Conservation (phyloP, 768 basidiomycete species). For the Suillus clintonianus region DNA sequence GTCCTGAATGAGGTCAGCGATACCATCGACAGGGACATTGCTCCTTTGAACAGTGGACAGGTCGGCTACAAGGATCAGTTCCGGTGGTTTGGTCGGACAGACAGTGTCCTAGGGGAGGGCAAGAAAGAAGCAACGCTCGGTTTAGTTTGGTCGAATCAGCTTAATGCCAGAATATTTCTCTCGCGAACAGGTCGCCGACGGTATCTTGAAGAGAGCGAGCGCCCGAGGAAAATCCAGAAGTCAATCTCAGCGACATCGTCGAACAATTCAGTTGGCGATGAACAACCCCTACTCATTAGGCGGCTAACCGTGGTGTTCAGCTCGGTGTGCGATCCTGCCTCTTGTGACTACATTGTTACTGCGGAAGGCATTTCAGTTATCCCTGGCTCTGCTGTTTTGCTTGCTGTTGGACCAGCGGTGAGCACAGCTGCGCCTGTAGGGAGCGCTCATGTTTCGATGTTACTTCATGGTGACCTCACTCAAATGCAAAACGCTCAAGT, state of each 20-base stretch:
- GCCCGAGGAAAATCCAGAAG: slow-evolving; percentile 23
- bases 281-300: slow-evolving; percentile 58
- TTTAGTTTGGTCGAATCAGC: slow-evolving; percentile 91
- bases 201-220: slow-evolving; percentile 44
- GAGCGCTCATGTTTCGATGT: neutral
- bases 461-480: neutral
- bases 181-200: slow-evolving; percentile 72
- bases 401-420: neutral
- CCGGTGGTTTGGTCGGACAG: slow-evolving; percentile 72
- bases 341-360: slow-evolving; percentile 77
- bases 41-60: slow-evolving; percentile 27
- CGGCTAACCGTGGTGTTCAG: slow-evolving; percentile 80
- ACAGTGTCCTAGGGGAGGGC: slow-evolving; percentile 56
- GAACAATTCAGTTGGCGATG: slow-evolving; percentile 24
- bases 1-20: slow-evolving; percentile 91
- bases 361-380: slow-evolving; percentile 51
- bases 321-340: slow-evolving; percentile 54
- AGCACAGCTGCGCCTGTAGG: neutral
- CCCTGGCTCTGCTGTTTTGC: slow-evolving; percentile 23
- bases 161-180: slow-evolving; percentile 85
- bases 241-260: slow-evolving; percentile 12
- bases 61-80: slow-evolving; percentile 73
- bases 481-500: slow-evolving; percentile 19
- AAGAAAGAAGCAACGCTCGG: slow-evolving; percentile 83
- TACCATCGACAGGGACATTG: slow-evolving; percentile 49